phyloP scores from a whole-genome alignment of 169 alveolate species.

The Nephromyces sp. region DNA sequence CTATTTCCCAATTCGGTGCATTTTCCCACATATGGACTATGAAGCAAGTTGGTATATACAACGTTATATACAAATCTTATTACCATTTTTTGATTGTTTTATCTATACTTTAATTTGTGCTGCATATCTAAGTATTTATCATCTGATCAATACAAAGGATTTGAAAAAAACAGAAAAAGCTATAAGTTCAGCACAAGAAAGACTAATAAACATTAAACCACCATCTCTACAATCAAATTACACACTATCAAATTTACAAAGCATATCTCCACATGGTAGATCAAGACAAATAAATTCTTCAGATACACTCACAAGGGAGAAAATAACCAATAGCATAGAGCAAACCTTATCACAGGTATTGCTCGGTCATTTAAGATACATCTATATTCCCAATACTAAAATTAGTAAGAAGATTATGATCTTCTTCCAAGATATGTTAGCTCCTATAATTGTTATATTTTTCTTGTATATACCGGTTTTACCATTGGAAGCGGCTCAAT shows the following conservation, averaged over 20 bases:
- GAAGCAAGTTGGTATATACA: slow-evolving; percentile 27
- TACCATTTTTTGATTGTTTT: slow-evolving; percentile 23
- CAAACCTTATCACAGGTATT: slow-evolving; percentile 12
- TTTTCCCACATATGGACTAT: slow-evolving; percentile 10
- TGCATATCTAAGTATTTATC: slow-evolving; percentile 1
- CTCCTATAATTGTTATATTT: slow-evolving; percentile 30
- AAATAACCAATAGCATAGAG: slow-evolving; percentile 19
- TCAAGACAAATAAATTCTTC: no score
- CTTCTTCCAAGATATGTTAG: slow-evolving; percentile 23
- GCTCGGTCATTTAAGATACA: slow-evolving; percentile 28
- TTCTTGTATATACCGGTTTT: slow-evolving; percentile 31
- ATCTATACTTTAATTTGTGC: slow-evolving; percentile 13
- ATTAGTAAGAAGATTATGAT: slow-evolving; percentile 4
- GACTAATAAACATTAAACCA: no score
- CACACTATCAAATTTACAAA: no score
- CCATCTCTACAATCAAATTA: no score
- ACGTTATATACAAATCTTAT: slow-evolving; percentile 24
- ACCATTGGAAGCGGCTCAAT: slow-evolving; percentile 25
- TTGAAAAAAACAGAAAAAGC: slow-evolving; percentile 17
- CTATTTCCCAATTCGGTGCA: slow-evolving; percentile 7
- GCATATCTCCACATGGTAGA: no score
- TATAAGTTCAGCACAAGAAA: slow-evolving; percentile 23
- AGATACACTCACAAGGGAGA: slow-evolving; percentile 28
- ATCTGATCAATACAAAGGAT: slow-evolving; percentile 2
- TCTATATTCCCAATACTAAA: slow-evolving; percentile 1